These are phyloP conservation scores for Chara braunii DNA, from an alignment of 139 green algal species.

Conservation along the genomic window DNA sequence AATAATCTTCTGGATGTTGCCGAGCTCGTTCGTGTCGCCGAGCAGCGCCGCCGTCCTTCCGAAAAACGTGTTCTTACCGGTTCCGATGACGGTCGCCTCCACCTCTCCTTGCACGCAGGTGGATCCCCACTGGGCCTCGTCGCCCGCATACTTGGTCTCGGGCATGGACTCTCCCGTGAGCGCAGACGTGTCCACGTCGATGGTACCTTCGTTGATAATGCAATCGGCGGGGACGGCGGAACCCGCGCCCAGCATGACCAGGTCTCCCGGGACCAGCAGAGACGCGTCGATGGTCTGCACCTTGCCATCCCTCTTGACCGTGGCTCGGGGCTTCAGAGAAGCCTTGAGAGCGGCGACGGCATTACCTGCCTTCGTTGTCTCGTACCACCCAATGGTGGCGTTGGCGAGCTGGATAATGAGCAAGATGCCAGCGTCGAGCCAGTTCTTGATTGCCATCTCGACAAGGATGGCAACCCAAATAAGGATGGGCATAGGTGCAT, in stretches of 20 bases:
- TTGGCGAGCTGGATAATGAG: slow-evolving; percentile 77
- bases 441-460: slow-evolving; percentile 61
- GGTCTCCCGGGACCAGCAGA: slow-evolving; percentile 65
- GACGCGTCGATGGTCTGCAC: slow-evolving; percentile 61
- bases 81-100: slow-evolving; percentile 62
- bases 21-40: slow-evolving; percentile 63
- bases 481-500: slow-evolving; percentile 78
- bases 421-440: slow-evolving; percentile 63
- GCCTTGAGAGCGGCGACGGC: slow-evolving; percentile 73
- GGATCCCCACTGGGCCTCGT: slow-evolving; percentile 70
- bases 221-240: slow-evolving; percentile 67
- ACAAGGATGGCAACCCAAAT: slow-evolving; percentile 82
- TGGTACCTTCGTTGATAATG: slow-evolving; percentile 24
- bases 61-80: slow-evolving; percentile 81
- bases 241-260: slow-evolving; percentile 58
- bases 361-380: slow-evolving; percentile 69
- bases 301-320: slow-evolving; percentile 63
- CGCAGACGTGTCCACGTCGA: slow-evolving; percentile 70
- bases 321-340: slow-evolving; percentile 69
- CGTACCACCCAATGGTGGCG: slow-evolving; percentile 66
- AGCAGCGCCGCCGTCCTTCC: slow-evolving; percentile 72
- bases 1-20: slow-evolving; percentile 62
- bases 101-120: slow-evolving; percentile 81
- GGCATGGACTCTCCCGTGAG: slow-evolving; percentile 77
- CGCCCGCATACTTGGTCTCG: slow-evolving; percentile 43